Conservation (phyloP, 345 rosid species). For the Gossypium herbaceum region DNA sequence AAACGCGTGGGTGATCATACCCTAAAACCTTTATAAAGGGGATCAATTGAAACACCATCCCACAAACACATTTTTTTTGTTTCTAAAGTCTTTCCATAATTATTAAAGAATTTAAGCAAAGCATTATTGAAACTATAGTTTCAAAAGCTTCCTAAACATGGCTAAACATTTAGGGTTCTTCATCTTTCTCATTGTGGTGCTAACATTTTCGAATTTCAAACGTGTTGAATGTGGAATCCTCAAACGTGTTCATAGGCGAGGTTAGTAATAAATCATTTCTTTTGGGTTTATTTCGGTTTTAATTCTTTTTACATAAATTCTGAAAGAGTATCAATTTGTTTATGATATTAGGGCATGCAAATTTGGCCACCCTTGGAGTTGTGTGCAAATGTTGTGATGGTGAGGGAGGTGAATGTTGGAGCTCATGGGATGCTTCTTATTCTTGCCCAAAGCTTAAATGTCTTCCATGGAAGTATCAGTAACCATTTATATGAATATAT, state of each 20-base stretch:
- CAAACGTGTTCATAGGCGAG: background rate
- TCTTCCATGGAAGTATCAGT: conserved; percentile 37
- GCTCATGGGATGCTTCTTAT: conserved; percentile 28
- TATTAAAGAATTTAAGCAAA: background rate
- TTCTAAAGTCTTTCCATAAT: background rate
- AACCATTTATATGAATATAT: background rate
- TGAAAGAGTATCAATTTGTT: too few relatives aligned
- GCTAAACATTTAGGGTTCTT: conserved; percentile 5
- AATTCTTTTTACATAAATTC: background rate
- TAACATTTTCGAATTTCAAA: background rate
- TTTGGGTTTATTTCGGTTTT: background rate
- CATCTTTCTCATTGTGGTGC: background rate
- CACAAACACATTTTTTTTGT: background rate
- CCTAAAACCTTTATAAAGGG: background rate
- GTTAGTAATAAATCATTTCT: background rate
- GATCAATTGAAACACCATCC: background rate
- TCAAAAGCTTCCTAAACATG: background rate
- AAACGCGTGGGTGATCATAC: background rate
- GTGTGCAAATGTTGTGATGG: conserved; percentile 52
- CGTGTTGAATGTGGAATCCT: background rate
- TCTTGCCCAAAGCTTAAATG: conserved; percentile 40
- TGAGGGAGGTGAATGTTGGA: conserved; percentile 32
- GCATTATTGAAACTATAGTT: background rate
- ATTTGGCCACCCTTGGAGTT: conserved; percentile 31
- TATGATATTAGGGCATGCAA: conserved; percentile 23